Percentiles rank a stretch among this genome's conserved stretches.
These are phyloP conservation scores for Aspergillus udagawae DNA, from an alignment of 2,329 filamentous ascomycete species.

Conservation along the genomic window DNA sequence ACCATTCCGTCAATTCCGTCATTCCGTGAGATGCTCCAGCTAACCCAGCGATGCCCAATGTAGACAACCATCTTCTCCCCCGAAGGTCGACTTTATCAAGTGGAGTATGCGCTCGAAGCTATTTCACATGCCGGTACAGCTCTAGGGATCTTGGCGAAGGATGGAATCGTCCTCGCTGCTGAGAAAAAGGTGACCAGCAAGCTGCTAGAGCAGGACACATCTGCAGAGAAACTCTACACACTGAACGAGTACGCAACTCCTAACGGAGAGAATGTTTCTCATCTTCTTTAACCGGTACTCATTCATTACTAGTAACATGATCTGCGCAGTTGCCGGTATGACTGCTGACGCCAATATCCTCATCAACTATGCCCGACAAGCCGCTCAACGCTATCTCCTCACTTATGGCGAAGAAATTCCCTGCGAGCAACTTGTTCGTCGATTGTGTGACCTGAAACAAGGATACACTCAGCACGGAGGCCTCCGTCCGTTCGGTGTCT, in stretches of 20 bases:
- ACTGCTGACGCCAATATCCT: slow-evolving; percentile 99
- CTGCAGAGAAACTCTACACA: slow-evolving; percentile 99
- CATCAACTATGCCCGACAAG: slow-evolving; percentile 98
- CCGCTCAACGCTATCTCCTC: slow-evolving; percentile 93
- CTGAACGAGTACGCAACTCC: slow-evolving; percentile 76
- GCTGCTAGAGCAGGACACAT: slow-evolving; percentile 97
- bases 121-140: slow-evolving; percentile 98
- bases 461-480: slow-evolving; percentile 99
- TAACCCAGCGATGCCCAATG: slow-evolving; percentile 33
- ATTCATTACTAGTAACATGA: slow-evolving; percentile 77
- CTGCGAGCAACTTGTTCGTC: slow-evolving; percentile 95
- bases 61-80: slow-evolving; percentile 99
- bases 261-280: not conserved
- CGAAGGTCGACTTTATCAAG: slow-evolving; percentile 96
- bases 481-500: slow-evolving; percentile 95
- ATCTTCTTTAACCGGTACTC: not conserved
- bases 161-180: slow-evolving; percentile 96
- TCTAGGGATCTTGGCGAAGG: slow-evolving; percentile 92
- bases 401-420: slow-evolving; percentile 99
- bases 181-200: slow-evolving; percentile 99
- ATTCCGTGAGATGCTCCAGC: slow-evolving; percentile 25
- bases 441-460: slow-evolving; percentile 96
- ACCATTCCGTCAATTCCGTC: slow-evolving; percentile 21
- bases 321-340: slow-evolving; percentile 98
- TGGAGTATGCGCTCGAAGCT: slow-evolving; percentile 98